Percentiles rank a stretch among this genome's conserved stretches.
phyloP scores from a whole-genome alignment of 495 filamentous ascomycete genomes.

The Penicillium paxilli region DNA sequence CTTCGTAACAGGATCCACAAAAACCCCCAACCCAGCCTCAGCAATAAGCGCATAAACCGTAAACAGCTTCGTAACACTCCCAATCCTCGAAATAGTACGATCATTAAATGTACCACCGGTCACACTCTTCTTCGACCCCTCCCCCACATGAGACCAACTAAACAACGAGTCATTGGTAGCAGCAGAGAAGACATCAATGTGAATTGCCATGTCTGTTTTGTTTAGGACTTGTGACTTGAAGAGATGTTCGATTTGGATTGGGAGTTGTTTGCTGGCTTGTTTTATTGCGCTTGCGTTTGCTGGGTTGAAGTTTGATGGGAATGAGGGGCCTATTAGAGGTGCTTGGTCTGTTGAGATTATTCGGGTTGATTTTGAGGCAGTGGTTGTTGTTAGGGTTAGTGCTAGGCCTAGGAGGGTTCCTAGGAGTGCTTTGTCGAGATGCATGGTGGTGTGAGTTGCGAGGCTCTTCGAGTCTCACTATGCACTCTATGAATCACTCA shows the following conservation, averaged over 20 bases:
- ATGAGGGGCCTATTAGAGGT: constrained; percentile 9
- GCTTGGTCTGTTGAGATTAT: constrained; percentile 13
- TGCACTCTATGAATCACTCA: not conserved
- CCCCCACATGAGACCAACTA: constrained; percentile 11
- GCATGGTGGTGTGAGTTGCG: not conserved
- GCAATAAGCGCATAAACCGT: constrained; percentile 46
- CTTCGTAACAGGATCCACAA: constrained; percentile 47
- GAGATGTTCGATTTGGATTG: not conserved
- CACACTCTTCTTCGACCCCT: not conserved
- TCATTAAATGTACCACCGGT: constrained; percentile 15
- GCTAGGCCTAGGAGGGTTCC: not conserved
- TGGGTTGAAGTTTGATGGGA: constrained; percentile 14
- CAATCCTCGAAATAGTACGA: constrained; percentile 47
- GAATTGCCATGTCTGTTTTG: constrained; percentile 6
- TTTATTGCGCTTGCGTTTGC: constrained; percentile 4
- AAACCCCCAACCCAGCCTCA: constrained; percentile 46
- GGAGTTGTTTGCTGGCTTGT: not conserved
- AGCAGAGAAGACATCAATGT: constrained; percentile 12
- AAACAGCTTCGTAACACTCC: constrained; percentile 49
- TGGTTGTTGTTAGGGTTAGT: not conserved
- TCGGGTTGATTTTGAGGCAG: too few species aligned
- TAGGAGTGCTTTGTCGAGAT: not conserved
- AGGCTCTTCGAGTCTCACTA: not conserved
- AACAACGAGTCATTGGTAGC: constrained; percentile 11
- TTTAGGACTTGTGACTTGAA: constrained; percentile 2